Conservation (phyloP, 306 rosid species). For the Datisca glomerata region DNA sequence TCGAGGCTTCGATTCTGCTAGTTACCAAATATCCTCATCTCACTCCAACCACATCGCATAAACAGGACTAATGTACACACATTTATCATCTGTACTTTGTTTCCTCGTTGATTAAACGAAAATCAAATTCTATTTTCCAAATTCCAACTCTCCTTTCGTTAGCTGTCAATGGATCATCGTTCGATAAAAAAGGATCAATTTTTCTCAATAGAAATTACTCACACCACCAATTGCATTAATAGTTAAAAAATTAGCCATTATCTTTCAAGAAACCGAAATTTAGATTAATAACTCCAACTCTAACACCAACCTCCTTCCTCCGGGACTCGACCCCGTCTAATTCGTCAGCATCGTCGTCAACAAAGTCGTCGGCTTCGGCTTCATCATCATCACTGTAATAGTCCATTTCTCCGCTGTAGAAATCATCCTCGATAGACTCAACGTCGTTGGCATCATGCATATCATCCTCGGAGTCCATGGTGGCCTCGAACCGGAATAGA, state of each 20-base stretch:
- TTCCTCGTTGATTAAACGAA: too few relatives aligned
- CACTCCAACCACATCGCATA: too few relatives aligned
- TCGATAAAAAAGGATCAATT: not conserved
- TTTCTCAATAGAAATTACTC: too few relatives aligned
- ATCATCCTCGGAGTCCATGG: constrained; percentile 85
- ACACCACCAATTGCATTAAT: too few relatives aligned
- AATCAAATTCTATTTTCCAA: too few relatives aligned
- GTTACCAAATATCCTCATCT: too few relatives aligned
- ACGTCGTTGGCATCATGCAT: constrained; percentile 77
- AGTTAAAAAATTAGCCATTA: too few relatives aligned
- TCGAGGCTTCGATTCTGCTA: too few relatives aligned
- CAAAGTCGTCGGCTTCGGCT: constrained; percentile 12
- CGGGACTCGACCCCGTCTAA: constrained; percentile 38
- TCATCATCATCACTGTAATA: constrained; percentile 36
- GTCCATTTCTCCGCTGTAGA: constrained; percentile 64
- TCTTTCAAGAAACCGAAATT: not conserved
- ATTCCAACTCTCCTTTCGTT: too few relatives aligned
- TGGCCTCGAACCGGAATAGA: not conserved
- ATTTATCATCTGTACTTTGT: too few relatives aligned
- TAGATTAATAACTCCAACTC: constrained; percentile 2
- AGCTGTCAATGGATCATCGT: not conserved
- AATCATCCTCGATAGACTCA: constrained; percentile 63
- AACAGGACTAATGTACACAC: too few relatives aligned
- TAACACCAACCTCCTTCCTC: constrained; percentile 58
- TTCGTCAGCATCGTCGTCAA: constrained; percentile 33